Percentiles rank a stretch among this genome's conserved stretches.
phyloP scores from a whole-genome alignment of 805 yeast species.

The Lipomyces starkeyi region DNA sequence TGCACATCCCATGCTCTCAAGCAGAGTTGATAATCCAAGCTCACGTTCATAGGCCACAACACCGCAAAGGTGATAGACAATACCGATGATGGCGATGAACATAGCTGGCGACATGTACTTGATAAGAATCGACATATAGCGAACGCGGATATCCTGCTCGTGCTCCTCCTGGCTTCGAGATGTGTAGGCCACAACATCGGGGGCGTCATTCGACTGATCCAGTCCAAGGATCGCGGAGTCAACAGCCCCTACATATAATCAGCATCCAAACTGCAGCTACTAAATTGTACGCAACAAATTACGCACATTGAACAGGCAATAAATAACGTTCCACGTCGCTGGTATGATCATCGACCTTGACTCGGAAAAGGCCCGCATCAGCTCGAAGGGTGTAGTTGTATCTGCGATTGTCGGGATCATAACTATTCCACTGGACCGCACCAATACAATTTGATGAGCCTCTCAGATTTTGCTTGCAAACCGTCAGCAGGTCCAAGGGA shows the following conservation, averaged over 20 bases:
- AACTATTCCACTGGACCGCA: conserved; percentile 46
- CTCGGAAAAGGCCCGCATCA: conserved; percentile 43
- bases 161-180: conserved; percentile 41
- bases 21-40: conserved; percentile 43
- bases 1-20: conserved; percentile 46
- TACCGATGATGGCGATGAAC: conserved; percentile 47
- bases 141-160: conserved; percentile 40
- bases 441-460: conserved; percentile 47
- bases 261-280: conserved; percentile 2
- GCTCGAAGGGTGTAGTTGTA: conserved; percentile 49
- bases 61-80: conserved; percentile 48
- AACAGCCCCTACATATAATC: conserved; percentile 31
- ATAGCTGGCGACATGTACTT: conserved; percentile 47
- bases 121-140: conserved; percentile 42
- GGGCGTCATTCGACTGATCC: conserved; percentile 40
- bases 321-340: conserved; percentile 45
- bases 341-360: conserved; percentile 41
- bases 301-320: conserved; percentile 47
- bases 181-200: conserved; percentile 45
- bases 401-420: conserved; percentile 39
- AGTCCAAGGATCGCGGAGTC: conserved; percentile 42
- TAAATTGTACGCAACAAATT: conserved; percentile 24
- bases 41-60: conserved; percentile 46
- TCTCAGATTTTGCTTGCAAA: conserved; percentile 45
- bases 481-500: conserved; percentile 39